Base-by-base conservation (phyloP, 1,284 basidiomycete genomes). In the Moesziomyces sp. region DNA sequence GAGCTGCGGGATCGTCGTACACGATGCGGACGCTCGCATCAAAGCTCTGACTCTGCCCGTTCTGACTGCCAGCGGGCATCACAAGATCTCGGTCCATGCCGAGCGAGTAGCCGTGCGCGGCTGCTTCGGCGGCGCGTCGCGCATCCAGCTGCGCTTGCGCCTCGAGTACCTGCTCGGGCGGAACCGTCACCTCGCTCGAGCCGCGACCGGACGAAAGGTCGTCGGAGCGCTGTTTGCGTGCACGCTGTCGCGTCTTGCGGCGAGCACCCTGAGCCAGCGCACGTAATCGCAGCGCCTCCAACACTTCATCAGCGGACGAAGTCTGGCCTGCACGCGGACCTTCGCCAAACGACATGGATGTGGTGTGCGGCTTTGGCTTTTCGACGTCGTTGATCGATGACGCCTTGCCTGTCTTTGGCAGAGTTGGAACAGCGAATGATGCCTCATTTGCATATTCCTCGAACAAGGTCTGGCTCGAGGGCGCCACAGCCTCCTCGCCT, bases 1-100 rank as follows among this genome's bases (percentile, higher is more conserved):
- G 50, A 3, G 68, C 78, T 1, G 69, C 69, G 3, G 76, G 74
- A 46, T 80, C 78, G 48, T 80, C 71, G 47, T 76, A 80, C n/a
- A 74, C 58, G 42, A 80, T 64, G 18, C 69, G 62, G 3, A 71
- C 38, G 28, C 67, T 67, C 19, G 63, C 55, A 21, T 75, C 67
- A n/a, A 66, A 66, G 44, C 43, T 24, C 24, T 50, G 40, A 38
- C 43, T 24, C 19, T 50, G 40, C 0, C 44, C 43, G 23, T 30
- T 52, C 49, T 59, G 69, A 40, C 56, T 63, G 49, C 35, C 46
- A 8, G 47, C 30, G 2, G 34, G 30, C 26, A 56, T 40, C 5
- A 46, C 35, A 8, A 69, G 21, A 19, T 61, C 61, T 62, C 65
- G 69, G 26, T 69, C 72, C 58, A 74, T 55, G 3, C 66, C 72